These are phyloP conservation scores for Cutaneotrichosporon cavernicola DNA, from an alignment of 1,284 basidiomycete species.

Conservation along the genomic window DNA sequence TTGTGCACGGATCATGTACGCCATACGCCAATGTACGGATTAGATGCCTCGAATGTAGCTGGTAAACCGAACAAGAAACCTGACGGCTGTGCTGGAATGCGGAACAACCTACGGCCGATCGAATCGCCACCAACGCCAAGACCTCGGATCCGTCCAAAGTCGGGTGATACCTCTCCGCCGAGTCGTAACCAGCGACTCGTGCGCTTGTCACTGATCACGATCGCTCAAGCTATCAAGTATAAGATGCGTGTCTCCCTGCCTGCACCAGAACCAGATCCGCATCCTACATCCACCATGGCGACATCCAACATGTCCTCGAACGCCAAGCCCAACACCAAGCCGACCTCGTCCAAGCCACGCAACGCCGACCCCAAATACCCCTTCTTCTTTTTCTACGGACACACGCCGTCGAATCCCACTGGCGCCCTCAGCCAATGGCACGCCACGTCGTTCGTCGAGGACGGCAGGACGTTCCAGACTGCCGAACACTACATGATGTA, in stretches of 20 bases:
- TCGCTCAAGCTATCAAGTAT: too few relatives aligned
- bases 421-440: conserved; percentile 63
- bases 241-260: too few relatives aligned
- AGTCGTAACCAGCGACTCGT: too few relatives aligned
- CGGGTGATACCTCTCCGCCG: too few relatives aligned
- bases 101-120: not conserved
- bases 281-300: too few relatives aligned
- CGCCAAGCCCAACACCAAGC: too few relatives aligned
- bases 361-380: not conserved
- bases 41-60: too few relatives aligned
- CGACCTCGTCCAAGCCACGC: not conserved
- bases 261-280: too few relatives aligned
- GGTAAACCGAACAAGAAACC: too few relatives aligned
- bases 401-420: conserved; percentile 22
- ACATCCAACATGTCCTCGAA: too few relatives aligned
- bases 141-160: not conserved
- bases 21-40: not conserved
- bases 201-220: too few relatives aligned
- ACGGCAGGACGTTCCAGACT: conserved; percentile 52
- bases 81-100: not conserved
- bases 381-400: conserved; percentile 31
- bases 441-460: conserved; percentile 53
- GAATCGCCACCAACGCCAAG: not conserved
- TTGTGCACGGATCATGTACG: not conserved
- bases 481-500: conserved; percentile 69